phyloP scores from a whole-genome alignment of 2,329 filamentous ascomycete genomes.

The Sporothrix pseudoabietina region DNA sequence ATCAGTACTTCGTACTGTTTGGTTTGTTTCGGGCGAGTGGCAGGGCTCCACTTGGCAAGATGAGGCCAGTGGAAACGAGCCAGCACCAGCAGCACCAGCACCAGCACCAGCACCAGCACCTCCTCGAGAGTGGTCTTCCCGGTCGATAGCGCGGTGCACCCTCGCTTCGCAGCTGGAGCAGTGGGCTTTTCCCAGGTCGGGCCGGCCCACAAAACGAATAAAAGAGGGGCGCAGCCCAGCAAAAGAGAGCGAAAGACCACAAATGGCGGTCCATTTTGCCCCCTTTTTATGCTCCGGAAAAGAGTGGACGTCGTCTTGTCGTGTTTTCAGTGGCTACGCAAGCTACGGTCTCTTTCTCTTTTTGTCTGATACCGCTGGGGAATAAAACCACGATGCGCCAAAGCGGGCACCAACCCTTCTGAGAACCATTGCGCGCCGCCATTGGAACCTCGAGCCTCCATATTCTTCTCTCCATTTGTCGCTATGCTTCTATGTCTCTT shows the following conservation, averaged over 20 bases:
- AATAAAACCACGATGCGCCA: neutral
- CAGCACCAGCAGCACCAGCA: neutral
- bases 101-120: neutral
- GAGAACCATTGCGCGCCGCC: slow-evolving; percentile 29
- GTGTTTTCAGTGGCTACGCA: neutral
- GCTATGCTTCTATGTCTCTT: neutral
- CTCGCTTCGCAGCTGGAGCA: slow-evolving; percentile 10
- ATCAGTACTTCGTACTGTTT: neutral
- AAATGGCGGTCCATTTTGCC: neutral
- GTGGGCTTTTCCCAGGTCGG: neutral
- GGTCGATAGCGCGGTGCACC: neutral
- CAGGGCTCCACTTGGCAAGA: slow-evolving; percentile 10
- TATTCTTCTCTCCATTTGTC: neutral
- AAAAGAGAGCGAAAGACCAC: neutral
- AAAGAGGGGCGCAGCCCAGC: slow-evolving; percentile 5
- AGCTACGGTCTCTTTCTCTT: neutral
- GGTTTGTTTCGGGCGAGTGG: neutral
- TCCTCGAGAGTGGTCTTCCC: neutral
- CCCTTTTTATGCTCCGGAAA: neutral
- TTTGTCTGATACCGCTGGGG: neutral
- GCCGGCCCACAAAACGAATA: neutral
- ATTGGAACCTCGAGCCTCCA: neutral
- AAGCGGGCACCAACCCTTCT: slow-evolving; percentile 19
- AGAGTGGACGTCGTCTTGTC: neutral
- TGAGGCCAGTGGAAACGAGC: neutral